These are phyloP conservation scores for Fusarium anguioides DNA, from an alignment of 2,329 filamentous ascomycete genomes.

Conservation along the genomic window DNA sequence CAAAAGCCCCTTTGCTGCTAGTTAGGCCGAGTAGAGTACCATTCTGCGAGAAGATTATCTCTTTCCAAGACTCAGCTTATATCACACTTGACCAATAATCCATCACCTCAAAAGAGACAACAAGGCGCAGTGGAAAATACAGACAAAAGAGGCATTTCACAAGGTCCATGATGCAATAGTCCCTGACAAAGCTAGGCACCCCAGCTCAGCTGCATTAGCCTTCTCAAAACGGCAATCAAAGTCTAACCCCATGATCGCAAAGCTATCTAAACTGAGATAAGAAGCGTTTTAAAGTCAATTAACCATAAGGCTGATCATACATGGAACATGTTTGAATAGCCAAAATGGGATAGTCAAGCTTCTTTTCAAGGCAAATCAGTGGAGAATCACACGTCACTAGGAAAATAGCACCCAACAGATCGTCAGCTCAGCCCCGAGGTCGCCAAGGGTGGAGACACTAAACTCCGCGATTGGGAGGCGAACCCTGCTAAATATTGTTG, in stretches of 20 bases:
- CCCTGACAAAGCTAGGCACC: not conserved
- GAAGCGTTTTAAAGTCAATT: not conserved
- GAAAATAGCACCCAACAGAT: not conserved
- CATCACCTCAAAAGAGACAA: no score
- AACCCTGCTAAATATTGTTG: not conserved
- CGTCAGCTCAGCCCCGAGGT: not conserved
- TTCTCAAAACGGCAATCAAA: not conserved
- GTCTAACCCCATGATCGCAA: not conserved
- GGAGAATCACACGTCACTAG: not conserved
- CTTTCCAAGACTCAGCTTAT: no score
- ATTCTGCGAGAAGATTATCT: no score
- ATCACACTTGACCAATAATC: no score
- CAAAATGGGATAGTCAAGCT: not conserved
- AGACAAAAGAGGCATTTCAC: not conserved
- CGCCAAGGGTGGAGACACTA: not conserved
- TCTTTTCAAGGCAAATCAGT: not conserved
- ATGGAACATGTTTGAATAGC: not conserved
- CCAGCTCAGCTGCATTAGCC: not conserved
- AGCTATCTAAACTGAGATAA: not conserved
- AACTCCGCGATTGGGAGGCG: not conserved
- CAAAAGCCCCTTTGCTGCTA: no score
- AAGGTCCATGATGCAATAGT: not conserved
- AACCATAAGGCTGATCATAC: not conserved
- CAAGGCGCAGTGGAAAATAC: no score
- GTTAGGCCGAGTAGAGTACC: no score